Evolutionary conservation across 2,329 filamentous ascomycete species (phyloP).

Genomic region (Elsinoe necatrix): DNA sequence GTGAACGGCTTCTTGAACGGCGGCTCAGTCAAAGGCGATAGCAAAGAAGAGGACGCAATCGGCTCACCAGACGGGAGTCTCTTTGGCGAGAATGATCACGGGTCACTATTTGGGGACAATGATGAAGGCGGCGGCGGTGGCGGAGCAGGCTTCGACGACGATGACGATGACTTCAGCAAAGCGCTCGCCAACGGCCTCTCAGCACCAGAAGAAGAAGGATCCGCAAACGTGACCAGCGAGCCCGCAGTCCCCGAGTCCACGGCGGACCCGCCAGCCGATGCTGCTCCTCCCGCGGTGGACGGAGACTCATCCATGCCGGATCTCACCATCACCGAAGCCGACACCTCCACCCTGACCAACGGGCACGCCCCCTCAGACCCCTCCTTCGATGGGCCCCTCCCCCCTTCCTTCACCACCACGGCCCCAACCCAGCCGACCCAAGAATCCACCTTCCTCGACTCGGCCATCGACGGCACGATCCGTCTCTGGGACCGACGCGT

Average conservation of each 20-base stretch:
- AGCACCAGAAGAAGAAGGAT: slow-evolving; percentile 26
- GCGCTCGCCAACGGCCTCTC: slow-evolving; percentile 54
- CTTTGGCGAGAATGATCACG: slow-evolving; percentile 63
- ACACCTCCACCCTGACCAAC: slow-evolving; percentile 48
- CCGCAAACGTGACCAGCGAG: slow-evolving; percentile 6
- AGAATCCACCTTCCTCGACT: slow-evolving; percentile 76
- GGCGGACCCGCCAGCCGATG: slow-evolving; percentile 7
- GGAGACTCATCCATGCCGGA: not conserved
- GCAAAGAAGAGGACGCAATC: slow-evolving; percentile 43
- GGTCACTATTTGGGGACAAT: slow-evolving; percentile 78
- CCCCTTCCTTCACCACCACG: slow-evolving; percentile 20
- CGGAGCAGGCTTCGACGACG: slow-evolving; percentile 61
- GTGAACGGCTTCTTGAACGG: slow-evolving; percentile 46
- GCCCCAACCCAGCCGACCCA: no score
- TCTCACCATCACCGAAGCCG: slow-evolving; percentile 20
- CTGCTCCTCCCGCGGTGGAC: not conserved
- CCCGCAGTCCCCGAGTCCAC: slow-evolving; percentile 23
- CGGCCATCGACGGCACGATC: slow-evolving; percentile 77
- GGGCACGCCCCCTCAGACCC: slow-evolving; percentile 52
- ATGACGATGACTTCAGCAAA: slow-evolving; percentile 73
- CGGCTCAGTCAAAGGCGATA: slow-evolving; percentile 23
- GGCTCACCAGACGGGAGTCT: slow-evolving; percentile 68
- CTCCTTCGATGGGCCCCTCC: slow-evolving; percentile 60
- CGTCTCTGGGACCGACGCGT: slow-evolving; percentile 89
- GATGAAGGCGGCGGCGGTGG: slow-evolving; percentile 47